These are phyloP conservation scores for Akanthomyces lecanii DNA, from an alignment of 2,329 filamentous ascomycete genomes.

Conservation along the genomic window DNA sequence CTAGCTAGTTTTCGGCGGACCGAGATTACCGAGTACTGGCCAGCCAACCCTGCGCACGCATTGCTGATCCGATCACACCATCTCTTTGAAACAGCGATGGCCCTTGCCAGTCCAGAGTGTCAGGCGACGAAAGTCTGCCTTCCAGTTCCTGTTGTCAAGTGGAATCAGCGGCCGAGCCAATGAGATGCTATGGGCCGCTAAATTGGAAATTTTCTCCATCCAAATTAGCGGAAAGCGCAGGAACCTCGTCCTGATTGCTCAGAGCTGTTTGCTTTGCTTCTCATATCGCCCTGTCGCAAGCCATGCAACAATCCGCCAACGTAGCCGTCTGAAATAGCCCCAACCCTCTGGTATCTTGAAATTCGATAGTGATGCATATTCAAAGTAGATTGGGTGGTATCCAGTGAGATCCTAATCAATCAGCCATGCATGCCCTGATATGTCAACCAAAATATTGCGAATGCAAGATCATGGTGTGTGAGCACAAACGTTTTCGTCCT, in stretches of 20 bases:
- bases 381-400: slow-evolving; percentile 2
- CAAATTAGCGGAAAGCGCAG: background rate
- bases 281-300: slow-evolving; percentile 4
- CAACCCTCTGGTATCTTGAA: background rate
- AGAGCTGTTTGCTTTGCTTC: background rate
- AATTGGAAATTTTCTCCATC: too few species aligned
- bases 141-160: too few species aligned
- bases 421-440: background rate
- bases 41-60: background rate
- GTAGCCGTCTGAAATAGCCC: background rate
- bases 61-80: background rate
- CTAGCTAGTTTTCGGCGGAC: background rate
- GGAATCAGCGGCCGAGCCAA: too few species aligned
- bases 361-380: slow-evolving; percentile 1
- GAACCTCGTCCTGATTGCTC: background rate
- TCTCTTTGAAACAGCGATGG: too few species aligned
- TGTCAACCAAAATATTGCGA: background rate
- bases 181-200: too few species aligned
- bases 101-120: too few species aligned
- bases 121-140: too few species aligned
- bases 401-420: slow-evolving; percentile 1
- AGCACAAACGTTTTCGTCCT: background rate
- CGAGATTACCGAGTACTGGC: background rate
- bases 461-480: background rate
- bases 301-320: slow-evolving; percentile 1